phyloP scores from a whole-genome alignment of 1,139 yeast species.

The Blastobotrys petasosporus region DNA sequence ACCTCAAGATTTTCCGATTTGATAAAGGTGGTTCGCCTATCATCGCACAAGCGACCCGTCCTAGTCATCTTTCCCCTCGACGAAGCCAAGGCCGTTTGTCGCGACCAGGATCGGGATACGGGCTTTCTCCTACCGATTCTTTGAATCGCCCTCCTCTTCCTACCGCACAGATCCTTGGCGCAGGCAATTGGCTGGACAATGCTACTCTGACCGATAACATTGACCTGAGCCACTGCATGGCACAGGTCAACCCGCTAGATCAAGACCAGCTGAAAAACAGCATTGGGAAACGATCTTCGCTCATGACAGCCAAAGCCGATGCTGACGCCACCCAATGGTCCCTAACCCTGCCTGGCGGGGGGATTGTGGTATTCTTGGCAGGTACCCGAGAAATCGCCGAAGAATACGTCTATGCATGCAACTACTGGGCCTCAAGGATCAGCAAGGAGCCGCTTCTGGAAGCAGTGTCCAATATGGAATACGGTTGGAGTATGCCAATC shows the following conservation, averaged over 20 bases:
- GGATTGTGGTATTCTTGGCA: conserved; percentile 37
- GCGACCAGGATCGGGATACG: conserved; percentile 22
- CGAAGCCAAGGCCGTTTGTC: conserved; percentile 38
- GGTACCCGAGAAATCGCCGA: conserved; percentile 65
- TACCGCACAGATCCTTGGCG: conserved; percentile 39
- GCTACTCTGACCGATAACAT: conserved; percentile 32
- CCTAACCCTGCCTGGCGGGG: conserved; percentile 34
- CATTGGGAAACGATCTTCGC: conserved; percentile 15
- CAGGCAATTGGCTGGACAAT: conserved; percentile 57
- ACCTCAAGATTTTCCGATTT: conserved; percentile 30
- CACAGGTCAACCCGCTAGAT: conserved; percentile 26
- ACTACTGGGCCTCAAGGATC: conserved; percentile 85
- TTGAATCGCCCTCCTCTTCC: neutral
- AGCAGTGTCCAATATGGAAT: conserved; percentile 67
- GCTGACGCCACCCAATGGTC: conserved; percentile 28
- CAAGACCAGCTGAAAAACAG: conserved; percentile 8
- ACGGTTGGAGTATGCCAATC: conserved; percentile 59
- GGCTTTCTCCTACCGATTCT: neutral
- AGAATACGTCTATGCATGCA: conserved; percentile 70
- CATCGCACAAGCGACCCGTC: conserved; percentile 40
- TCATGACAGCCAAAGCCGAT: conserved; percentile 6
- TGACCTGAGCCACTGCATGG: conserved; percentile 31
- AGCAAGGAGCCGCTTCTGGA: conserved; percentile 67
- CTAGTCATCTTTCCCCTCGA: conserved; percentile 57
- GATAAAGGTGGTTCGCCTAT: conserved; percentile 14